Percentiles rank a stretch among this genome's conserved stretches.
These are phyloP conservation scores for Acmispon strigosus DNA, from an alignment of 306 rosid species.

Conservation along the genomic window DNA sequence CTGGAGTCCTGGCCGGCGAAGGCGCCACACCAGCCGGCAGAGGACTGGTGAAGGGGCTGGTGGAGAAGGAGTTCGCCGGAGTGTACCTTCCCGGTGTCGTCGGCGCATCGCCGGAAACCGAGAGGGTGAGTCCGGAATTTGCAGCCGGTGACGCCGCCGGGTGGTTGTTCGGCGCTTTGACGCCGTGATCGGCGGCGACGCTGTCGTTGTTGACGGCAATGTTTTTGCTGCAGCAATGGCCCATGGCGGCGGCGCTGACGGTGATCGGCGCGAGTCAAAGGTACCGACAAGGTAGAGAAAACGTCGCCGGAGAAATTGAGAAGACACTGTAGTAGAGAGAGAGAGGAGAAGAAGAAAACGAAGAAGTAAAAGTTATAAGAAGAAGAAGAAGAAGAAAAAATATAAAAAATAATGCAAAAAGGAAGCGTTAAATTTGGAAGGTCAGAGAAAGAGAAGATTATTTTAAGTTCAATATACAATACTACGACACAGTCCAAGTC, in stretches of 20 bases:
- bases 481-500: conserved; percentile 38
- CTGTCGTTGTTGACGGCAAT: conserved; percentile 46
- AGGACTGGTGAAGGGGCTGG: conserved; percentile 65
- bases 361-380: not conserved
- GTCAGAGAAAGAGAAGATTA: conserved; percentile 14
- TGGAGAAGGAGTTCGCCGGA: conserved; percentile 55
- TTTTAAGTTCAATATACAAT: conserved; percentile 23
- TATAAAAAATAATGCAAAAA: not conserved
- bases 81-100: conserved; percentile 42
- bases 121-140: not conserved
- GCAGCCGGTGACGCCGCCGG: conserved; percentile 6
- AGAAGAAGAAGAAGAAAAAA: no score
- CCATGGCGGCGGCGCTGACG: conserved; percentile 37
- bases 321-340: conserved; percentile 7
- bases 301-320: conserved; percentile 33
- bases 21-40: conserved; percentile 82
- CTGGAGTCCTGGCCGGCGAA: conserved; percentile 77
- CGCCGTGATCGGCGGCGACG: conserved; percentile 22
- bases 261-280: conserved; percentile 37
- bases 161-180: not conserved
- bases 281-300: conserved; percentile 25
- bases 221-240: conserved; percentile 74
- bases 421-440: conserved; percentile 28
- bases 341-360: not conserved
- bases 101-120: conserved; percentile 27